These are phyloP conservation scores for Aspergillus carlsbadensis DNA, from an alignment of 495 filamentous ascomycete genomes.

Conservation along the genomic window DNA sequence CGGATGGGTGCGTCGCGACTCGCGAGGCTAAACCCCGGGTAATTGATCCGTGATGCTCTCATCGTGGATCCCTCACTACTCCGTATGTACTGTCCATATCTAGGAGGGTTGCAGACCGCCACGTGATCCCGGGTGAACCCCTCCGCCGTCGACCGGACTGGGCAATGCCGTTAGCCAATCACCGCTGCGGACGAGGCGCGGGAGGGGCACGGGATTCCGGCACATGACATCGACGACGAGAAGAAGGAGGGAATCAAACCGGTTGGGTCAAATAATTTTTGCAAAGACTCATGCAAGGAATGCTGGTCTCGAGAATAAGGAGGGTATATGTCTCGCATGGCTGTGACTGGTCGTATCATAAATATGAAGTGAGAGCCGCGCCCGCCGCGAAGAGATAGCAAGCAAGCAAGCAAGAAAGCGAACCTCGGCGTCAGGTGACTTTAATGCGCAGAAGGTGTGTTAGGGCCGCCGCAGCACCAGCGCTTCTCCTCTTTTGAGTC, in stretches of 20 bases:
- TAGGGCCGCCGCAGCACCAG: slow-evolving; percentile 20
- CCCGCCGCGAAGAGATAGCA: neutral
- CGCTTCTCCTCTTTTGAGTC: slow-evolving; percentile 29
- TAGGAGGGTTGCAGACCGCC: slow-evolving; percentile 14
- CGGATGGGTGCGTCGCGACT: neutral
- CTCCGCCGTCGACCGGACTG: slow-evolving; percentile 23
- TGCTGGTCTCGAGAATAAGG: neutral
- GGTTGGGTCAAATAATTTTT: slow-evolving; percentile 13
- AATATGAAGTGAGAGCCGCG: slow-evolving; percentile 1
- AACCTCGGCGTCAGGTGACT: slow-evolving; percentile 37
- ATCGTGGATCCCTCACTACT: neutral
- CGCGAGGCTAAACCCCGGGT: slow-evolving; percentile 1
- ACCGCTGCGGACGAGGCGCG: slow-evolving; percentile 5
- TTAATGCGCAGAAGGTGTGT: slow-evolving; percentile 28
- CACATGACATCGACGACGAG: slow-evolving; percentile 36
- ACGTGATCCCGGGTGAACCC: slow-evolving; percentile 32
- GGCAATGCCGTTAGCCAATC: slow-evolving; percentile 32
- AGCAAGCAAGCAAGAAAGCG: neutral
- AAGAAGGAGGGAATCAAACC: slow-evolving; percentile 20
- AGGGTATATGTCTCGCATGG: neutral
- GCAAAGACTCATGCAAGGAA: slow-evolving; percentile 9
- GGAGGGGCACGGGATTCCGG: slow-evolving; percentile 45
- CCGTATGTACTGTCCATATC: too few species aligned
- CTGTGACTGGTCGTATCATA: slow-evolving; percentile 7
- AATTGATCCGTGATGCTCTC: neutral